Conservation (phyloP, 345 rosid genomes). For the Noccaea caerulescens region DNA sequence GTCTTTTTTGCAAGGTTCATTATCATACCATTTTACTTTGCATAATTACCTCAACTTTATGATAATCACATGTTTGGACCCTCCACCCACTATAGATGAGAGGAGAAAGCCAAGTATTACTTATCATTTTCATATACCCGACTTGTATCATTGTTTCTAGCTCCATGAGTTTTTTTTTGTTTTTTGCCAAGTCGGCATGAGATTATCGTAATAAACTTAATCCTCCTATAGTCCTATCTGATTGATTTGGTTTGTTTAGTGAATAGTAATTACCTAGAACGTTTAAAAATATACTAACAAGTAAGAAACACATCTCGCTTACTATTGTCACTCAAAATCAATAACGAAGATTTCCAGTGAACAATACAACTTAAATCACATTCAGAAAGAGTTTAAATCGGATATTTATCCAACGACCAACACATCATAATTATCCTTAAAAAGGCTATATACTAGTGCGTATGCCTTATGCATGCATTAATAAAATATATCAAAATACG, state of each 20-base stretch:
- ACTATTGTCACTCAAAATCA: background rate
- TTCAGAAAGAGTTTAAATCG: background rate
- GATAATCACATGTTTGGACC: constrained; percentile 50
- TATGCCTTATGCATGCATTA: constrained; percentile 33
- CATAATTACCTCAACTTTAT: constrained; percentile 43
- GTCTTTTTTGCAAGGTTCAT: constrained; percentile 39
- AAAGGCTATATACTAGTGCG: constrained; percentile 31
- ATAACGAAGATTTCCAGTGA: background rate
- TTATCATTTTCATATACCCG: constrained; percentile 24
- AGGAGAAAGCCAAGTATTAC: constrained; percentile 19
- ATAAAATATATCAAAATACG: constrained; percentile 14
- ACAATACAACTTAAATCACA: background rate
- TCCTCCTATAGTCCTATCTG: background rate
- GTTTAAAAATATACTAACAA: constrained; percentile 5
- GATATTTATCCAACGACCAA: constrained; percentile 14
- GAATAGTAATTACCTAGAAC: background rate
- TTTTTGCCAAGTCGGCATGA: background rate
- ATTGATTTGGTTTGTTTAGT: constrained; percentile 1
- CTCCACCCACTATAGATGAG: constrained; percentile 49
- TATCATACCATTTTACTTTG: constrained; percentile 37
- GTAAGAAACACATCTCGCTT: background rate
- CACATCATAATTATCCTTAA: background rate
- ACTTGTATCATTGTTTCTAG: constrained; percentile 36
- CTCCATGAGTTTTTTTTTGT: background rate
- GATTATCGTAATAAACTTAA: constrained; percentile 7